Evolutionary conservation across 78 protist genomes (phyloP), one percentile per base, ranked within the genome.

Genomic region (Capsaspora owczarzaki): DNA sequence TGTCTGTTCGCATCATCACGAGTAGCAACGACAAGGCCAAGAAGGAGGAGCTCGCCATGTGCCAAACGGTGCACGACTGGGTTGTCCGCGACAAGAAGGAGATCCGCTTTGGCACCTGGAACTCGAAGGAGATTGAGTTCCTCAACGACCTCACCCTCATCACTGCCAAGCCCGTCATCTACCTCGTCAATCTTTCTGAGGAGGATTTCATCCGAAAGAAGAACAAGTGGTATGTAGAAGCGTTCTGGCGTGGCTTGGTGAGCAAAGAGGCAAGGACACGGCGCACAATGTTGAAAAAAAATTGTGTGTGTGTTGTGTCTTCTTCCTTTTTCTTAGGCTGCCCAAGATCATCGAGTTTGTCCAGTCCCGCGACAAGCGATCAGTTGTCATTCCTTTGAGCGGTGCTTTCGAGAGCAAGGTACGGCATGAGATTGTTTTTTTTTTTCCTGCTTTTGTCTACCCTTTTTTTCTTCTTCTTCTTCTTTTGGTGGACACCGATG

Each of bases 141-240:
- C 61, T 95, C 49, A 94, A 92, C 89, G 80, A 76, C 3, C 60
- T 74, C 51, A 75, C 68, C 40, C 85, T 96, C 42, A 81, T 97
- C 41, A 95, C 99, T 20, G 88, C 98, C 40, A 95, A 95, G 91
- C 97, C 97, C 37, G 92, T 84, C 14, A 46, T 96, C 33, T 94
- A 93, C 87, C 93, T 97, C 33, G 84, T 93, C 80, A 97, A 97
- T 85, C 41, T 97, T 76, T 60, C 87, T 51, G 77, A 74, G 80
- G 68, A 68, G 29, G 97, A 95, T 89, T 97, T 49, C 88, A 35
- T 89, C 23, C 78, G 96, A 35, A 90, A 96, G 93, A 94, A 94
- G 89, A 97, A 97, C 94, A 96, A 95, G 85, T 92, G 83, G 51
- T 38, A 38, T 20, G 37, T 1, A 22, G 22, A 76, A 31, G 51